phyloP scores from a whole-genome alignment of 1,139 yeast species.

The Petasospora rhodanensis region DNA sequence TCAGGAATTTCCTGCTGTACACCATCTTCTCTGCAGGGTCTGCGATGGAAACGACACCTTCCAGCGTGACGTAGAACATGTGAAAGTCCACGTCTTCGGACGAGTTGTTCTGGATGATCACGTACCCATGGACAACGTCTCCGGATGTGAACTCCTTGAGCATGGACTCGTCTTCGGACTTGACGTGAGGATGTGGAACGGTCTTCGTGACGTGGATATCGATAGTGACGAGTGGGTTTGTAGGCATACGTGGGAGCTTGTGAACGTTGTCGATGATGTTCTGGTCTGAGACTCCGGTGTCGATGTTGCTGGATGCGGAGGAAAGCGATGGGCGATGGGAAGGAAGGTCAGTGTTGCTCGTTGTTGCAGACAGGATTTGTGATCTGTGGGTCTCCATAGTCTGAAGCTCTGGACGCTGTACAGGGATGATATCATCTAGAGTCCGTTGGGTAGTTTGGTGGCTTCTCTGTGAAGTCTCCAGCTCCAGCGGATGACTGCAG shows the following conservation, averaged over 20 bases:
- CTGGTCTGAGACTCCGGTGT: background rate
- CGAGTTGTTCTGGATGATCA: constrained; percentile 42
- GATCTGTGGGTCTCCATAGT: background rate
- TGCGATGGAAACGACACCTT: constrained; percentile 39
- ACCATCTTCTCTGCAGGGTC: constrained; percentile 27
- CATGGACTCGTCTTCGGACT: constrained; percentile 28
- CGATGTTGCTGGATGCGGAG: constrained; percentile 1
- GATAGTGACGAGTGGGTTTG: constrained; percentile 28
- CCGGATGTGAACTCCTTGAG: constrained; percentile 50
- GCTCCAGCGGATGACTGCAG: constrained; percentile 40
- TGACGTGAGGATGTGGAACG: constrained; percentile 27
- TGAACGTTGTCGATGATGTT: constrained; percentile 10
- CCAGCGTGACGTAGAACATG: constrained; percentile 54
- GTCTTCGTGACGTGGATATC: constrained; percentile 32
- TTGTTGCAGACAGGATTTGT: background rate
- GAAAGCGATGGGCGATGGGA: background rate
- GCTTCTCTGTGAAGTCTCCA: constrained; percentile 2
- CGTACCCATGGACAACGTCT: constrained; percentile 51
- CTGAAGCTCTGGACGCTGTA: no score
- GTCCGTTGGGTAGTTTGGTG: constrained; percentile 7
- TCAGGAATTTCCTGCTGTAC: constrained; percentile 33
- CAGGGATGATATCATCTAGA: no score
- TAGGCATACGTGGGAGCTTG: constrained; percentile 11
- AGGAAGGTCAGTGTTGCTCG: background rate
- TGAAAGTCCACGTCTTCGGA: constrained; percentile 43